phyloP scores from a whole-genome alignment of 768 basidiomycete genomes.

The Clitopilus hobsonii region DNA sequence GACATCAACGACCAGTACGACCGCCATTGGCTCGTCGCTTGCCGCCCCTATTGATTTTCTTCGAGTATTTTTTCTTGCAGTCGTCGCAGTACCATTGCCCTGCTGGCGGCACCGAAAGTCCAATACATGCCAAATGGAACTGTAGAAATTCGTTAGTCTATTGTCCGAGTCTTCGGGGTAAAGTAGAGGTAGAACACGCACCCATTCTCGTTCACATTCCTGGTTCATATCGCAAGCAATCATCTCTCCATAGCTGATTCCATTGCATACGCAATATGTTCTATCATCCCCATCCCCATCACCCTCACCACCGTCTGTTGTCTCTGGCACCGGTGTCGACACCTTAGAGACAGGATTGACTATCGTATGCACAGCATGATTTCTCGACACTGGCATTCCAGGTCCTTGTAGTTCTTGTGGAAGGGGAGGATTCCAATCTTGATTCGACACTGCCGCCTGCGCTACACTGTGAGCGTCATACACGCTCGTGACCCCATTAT shows the following conservation, averaged over 20 bases:
- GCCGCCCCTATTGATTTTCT: slow-evolving; percentile 47
- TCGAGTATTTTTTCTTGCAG: slow-evolving; percentile 57
- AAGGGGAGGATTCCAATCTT: slow-evolving; percentile 48
- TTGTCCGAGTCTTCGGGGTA: slow-evolving; percentile 3
- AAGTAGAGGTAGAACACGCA: slow-evolving; percentile 38
- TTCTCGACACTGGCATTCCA: slow-evolving; percentile 68
- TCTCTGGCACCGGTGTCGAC: slow-evolving; percentile 20
- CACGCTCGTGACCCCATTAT: slow-evolving; percentile 18
- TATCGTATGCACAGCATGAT: slow-evolving; percentile 26
- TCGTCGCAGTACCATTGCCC: slow-evolving; percentile 75
- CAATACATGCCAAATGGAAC: slow-evolving; percentile 81
- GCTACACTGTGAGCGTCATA: slow-evolving; percentile 36
- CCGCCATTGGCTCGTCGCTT: slow-evolving; percentile 37
- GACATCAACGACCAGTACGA: slow-evolving; percentile 21
- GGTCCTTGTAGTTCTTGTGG: slow-evolving; percentile 68
- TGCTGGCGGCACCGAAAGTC: slow-evolving; percentile 59
- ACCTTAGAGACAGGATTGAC: slow-evolving; percentile 29
- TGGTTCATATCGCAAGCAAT: slow-evolving; percentile 80
- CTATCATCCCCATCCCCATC: slow-evolving; percentile 60
- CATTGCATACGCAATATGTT: slow-evolving; percentile 82
- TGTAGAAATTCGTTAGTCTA: slow-evolving; percentile 21
- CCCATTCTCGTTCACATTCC: slow-evolving; percentile 86
- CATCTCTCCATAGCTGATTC: slow-evolving; percentile 90
- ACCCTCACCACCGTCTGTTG: slow-evolving; percentile 39
- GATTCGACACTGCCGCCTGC: slow-evolving; percentile 24